Evolutionary conservation across 1,139 yeast species (phyloP), one percentile per base, ranked within the genome.

Genomic region (Nakaseomyces sp.): DNA sequence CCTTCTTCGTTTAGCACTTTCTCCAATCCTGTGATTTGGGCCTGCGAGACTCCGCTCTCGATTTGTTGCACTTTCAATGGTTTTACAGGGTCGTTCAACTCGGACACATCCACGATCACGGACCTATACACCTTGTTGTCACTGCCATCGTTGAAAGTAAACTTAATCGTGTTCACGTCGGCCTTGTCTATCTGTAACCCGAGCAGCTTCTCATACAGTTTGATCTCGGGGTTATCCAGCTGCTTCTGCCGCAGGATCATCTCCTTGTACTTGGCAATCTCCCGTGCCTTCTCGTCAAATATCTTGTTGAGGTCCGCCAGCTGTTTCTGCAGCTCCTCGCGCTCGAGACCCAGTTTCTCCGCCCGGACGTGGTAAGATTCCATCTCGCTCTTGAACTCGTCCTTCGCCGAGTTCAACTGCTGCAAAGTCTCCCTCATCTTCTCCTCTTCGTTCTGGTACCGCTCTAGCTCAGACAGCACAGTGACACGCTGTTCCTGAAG

Each of bases 121-220:
- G 45, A 35, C 16, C 43, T 40, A 10, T 35, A 24, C 18, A 45
- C 36, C 22, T 49, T 45, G n/a, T 47, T 41, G n/a, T 47, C 52
- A 35, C 47, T 47, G 37, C 53, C 52, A 25, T 50, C 48, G 4
- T 33, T 29, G 44, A 58, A 60, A 4, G 44, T 45, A 43, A 60
- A 60, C 19, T 43, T 44, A 7, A 59, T 44, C 9, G 50, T 48
- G 1, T 56, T 58, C 3, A 51, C 49, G 20, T 46, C 43, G 4
- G 56, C 46, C 1, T 59, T 54, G 32, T 52, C 54, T 3, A 60
- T 50, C 1, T 44, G 45, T 44, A 60, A 43, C 8, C 64, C 64
- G 10, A 60, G 45, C 25, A 59, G 30, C 16, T 45, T 43, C 32
- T 59, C 62, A 43, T 59, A 60, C 9, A 52, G 43, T 17, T 41